Percentiles rank a stretch among this genome's conserved stretches.
phyloP scores from a whole-genome alignment of 164 flowering plant species.

The Annona squamosa region DNA sequence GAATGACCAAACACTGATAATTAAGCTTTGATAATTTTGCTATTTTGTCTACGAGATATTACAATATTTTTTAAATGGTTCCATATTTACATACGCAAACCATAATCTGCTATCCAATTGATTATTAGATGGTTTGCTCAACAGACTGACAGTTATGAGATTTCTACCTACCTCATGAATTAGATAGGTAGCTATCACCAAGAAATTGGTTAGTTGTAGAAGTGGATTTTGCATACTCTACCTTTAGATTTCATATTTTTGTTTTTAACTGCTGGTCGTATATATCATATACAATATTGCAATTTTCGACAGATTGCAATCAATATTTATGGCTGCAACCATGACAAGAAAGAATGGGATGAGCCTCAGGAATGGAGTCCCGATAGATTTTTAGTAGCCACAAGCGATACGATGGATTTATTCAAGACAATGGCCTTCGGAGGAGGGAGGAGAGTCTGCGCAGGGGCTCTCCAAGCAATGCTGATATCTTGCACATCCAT shows the following conservation, averaged over 20 bases:
- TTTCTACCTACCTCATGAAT: neutral
- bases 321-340: slow-evolving; percentile 86
- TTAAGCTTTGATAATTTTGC: neutral
- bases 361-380: slow-evolving; percentile 75
- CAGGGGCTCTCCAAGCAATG: slow-evolving; percentile 82
- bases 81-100: neutral
- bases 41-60: too few relatives aligned
- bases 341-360: slow-evolving; percentile 75
- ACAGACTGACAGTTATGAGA: neutral
- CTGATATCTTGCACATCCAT: slow-evolving; percentile 54
- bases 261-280: neutral
- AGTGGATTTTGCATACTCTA: neutral
- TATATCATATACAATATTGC: neutral
- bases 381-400: slow-evolving; percentile 59
- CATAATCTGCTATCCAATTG: too few relatives aligned
- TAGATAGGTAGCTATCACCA: neutral
- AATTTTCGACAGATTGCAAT: slow-evolving; percentile 53
- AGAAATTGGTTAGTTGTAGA: neutral
- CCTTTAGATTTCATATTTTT: neutral
- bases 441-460: slow-evolving; percentile 85
- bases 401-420: slow-evolving; percentile 54
- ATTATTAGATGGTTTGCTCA: neutral
- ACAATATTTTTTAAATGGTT: neutral
- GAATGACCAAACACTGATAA: neutral
- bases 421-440: slow-evolving; percentile 97